Conservation (phyloP, 306 rosid species). For the Geum urbanum region DNA sequence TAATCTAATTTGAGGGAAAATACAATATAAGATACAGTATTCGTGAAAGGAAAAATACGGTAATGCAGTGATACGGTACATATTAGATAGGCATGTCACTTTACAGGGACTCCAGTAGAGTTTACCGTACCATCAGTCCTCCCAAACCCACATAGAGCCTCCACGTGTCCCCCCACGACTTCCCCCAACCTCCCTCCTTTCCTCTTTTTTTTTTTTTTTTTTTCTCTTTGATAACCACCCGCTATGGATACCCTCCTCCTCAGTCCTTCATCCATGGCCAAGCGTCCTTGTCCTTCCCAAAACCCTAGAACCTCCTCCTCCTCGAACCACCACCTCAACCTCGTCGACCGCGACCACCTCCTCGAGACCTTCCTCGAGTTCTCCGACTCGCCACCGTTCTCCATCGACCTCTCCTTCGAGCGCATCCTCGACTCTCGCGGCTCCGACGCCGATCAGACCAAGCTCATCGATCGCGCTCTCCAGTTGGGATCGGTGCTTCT, state of each 20-base stretch:
- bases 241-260: constrained; percentile 57
- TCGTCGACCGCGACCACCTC: constrained; percentile 34
- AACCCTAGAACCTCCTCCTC: constrained; percentile 41
- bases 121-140: background rate
- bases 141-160: background rate
- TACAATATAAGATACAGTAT: too few relatives aligned
- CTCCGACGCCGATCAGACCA: constrained; percentile 55
- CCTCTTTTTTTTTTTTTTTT: too few relatives aligned
- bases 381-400: constrained; percentile 44
- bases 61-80: too few relatives aligned
- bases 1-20: too few relatives aligned
- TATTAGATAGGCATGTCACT: background rate
- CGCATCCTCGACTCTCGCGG: constrained; percentile 60
- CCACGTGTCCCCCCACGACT: constrained; percentile 20
- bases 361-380: constrained; percentile 55
- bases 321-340: constrained; percentile 29
- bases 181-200: constrained; percentile 1
- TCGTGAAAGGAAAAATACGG: too few relatives aligned
- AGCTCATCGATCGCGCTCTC: constrained; percentile 82
- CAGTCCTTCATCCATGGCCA: constrained; percentile 67
- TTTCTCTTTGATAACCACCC: constrained; percentile 29
- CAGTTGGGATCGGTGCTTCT: constrained; percentile 67
- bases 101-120: background rate
- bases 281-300: constrained; percentile 85
- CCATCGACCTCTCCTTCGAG: constrained; percentile 76